Evolutionary conservation across 352 stramenopile species (phyloP).

Genomic region (Pythium diclinum): DNA sequence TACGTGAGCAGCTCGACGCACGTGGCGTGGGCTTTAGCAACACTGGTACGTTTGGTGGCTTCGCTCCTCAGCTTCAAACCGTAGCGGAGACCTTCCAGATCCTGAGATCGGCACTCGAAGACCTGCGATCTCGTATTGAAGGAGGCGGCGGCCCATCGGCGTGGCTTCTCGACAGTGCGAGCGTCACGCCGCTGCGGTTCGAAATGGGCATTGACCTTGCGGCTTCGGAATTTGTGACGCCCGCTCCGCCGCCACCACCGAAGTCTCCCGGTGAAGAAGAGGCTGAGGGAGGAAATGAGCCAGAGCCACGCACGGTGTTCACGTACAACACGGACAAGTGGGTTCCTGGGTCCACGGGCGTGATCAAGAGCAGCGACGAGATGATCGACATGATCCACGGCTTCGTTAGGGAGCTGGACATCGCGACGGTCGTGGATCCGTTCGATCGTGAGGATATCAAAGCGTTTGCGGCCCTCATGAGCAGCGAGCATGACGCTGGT

Average conservation of each 20-base stretch:
- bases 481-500: conserved; percentile 39
- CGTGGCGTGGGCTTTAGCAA: conserved; percentile 63
- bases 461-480: conserved; percentile 45
- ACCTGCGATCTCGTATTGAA: conserved; percentile 29
- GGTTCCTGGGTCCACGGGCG: conserved; percentile 41
- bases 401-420: conserved; percentile 48
- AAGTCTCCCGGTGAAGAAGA: conserved; percentile 11
- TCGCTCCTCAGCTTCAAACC: conserved; percentile 55
- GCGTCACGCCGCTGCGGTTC: conserved; percentile 38
- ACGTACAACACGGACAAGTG: conserved; percentile 75
- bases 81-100: conserved; percentile 60
- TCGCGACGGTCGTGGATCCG: conserved; percentile 56
- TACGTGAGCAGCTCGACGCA: conserved; percentile 45
- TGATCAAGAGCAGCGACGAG: conserved; percentile 59
- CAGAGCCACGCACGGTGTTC: conserved; percentile 16
- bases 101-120: conserved; percentile 47
- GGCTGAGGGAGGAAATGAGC: not conserved
- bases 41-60: conserved; percentile 52
- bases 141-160: conserved; percentile 26
- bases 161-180: conserved; percentile 31
- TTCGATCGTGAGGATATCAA: conserved; percentile 59
- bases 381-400: conserved; percentile 54
- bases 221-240: conserved; percentile 50
- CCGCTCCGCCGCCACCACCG: not conserved
- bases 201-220: conserved; percentile 68